Evolutionary conservation across 768 basidiomycete genomes (phyloP), one percentile per base, ranked within the genome.

Genomic region (Leccinum sublutescens): DNA sequence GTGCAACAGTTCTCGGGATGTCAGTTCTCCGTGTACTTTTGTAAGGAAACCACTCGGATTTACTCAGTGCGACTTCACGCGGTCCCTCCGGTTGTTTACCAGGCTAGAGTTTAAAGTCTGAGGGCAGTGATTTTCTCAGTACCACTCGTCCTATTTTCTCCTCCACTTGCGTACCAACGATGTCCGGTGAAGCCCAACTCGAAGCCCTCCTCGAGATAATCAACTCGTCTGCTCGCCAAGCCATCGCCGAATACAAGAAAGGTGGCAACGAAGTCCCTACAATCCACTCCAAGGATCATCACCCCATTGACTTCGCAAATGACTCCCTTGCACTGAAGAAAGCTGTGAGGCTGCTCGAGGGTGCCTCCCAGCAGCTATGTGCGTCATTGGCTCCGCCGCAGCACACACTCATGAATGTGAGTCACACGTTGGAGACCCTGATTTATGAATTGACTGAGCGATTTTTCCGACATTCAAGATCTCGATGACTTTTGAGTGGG

Each of bases 161-260:
- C 11, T 45, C 52, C 50, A 17, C 45, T n/a, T 19, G 4, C 12
- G 3, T n/a, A 45, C 15, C 19, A 47, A 51, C 43, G 3, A 68
- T 68, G 66, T 68, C 67, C 19, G 62, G 50, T 10, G 69, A 68
- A 61, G 61, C 62, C n/a, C 68, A 75, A 19, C 65, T 76, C 33
- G 61, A 65, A 54, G 66, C 67, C 1, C 67, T 75, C 50, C 67
- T 76, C 45, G 64, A 62, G 8, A 71, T 75, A 19, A 72, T 75
- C 61, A 70, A 66, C 36, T 57, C 60, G 1, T 65, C 75, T 11
- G 65, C 73, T 21, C 68, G 62, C 10, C 63, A 68, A 52, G 65
- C 65, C 11, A 68, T 71, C 15, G 52, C 56, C 14, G 68, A 66
- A 34, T 71, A 71, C 61, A 71, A 66, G 52, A 70, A 70, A 29